Evolutionary conservation across 1,284 basidiomycete species (phyloP).

Genomic region (Microbotryomycetes sp.): DNA sequence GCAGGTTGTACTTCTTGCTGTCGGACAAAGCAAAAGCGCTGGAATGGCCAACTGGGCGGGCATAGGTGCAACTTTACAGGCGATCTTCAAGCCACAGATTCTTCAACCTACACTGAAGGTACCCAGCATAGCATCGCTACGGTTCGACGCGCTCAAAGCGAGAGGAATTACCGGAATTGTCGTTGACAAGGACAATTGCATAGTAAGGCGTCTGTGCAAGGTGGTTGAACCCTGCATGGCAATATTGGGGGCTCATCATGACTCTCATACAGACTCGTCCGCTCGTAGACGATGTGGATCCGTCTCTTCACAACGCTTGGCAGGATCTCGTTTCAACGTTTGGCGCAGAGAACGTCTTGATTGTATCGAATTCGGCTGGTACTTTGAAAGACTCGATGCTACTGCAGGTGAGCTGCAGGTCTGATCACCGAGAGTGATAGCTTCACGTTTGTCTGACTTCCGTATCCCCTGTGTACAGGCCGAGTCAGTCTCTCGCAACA

Average conservation of each 20-base stretch:
- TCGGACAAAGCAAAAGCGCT: no score
- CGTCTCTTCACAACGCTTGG: constrained; percentile 63
- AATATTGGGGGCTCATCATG: no score
- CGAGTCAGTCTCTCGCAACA: constrained; percentile 70
- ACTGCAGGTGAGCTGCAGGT: constrained; percentile 60
- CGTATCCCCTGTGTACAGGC: constrained; percentile 51
- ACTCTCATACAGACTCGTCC: constrained; percentile 38
- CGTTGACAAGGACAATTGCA: constrained; percentile 96
- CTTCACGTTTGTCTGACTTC: background rate
- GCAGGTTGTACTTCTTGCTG: no score
- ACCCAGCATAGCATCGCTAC: constrained; percentile 63
- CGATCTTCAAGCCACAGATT: constrained; percentile 5
- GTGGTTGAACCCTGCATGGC: no score
- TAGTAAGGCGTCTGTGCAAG: constrained; percentile 58
- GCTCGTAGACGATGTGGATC: constrained; percentile 34
- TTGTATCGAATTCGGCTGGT: constrained; percentile 92
- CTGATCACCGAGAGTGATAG: no score
- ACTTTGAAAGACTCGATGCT: constrained; percentile 66
- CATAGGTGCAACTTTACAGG: constrained; percentile 9
- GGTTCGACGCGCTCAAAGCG: constrained; percentile 68
- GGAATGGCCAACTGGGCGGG: constrained; percentile 20
- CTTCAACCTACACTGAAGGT: constrained; percentile 16
- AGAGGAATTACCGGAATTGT: constrained; percentile 81
- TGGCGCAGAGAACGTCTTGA: constrained; percentile 69
- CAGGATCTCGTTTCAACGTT: constrained; percentile 63